A percentile compares a stretch with the other conserved stretches of the same genome.
These are phyloP conservation scores for Rhodomyrtus tomentosa DNA, from an alignment of 345 rosid genomes.

Conservation along the genomic window DNA sequence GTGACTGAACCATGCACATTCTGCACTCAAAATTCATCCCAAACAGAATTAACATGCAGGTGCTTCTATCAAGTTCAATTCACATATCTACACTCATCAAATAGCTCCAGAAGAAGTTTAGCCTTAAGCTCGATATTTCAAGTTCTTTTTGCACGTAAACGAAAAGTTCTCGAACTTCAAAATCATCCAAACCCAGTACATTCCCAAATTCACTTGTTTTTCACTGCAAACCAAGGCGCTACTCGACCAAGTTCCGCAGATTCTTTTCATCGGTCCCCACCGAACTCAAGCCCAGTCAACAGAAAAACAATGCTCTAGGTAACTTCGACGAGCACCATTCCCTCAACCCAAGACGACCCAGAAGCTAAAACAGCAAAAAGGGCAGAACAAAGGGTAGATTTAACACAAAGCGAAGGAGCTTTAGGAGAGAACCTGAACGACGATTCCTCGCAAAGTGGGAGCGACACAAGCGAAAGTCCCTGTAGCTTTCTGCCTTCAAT, in stretches of 20 bases:
- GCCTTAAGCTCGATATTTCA: background rate
- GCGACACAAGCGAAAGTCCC: background rate
- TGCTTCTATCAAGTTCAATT: background rate
- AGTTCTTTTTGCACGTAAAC: background rate
- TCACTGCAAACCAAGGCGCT: background rate
- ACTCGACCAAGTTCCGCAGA: background rate
- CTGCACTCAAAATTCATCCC: background rate
- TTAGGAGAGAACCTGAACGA: background rate
- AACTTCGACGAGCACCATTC: background rate
- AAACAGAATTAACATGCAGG: background rate
- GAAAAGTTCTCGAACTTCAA: background rate
- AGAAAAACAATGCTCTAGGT: background rate
- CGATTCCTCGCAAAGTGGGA: background rate
- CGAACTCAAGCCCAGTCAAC: background rate
- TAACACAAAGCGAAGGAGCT: background rate
- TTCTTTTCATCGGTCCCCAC: background rate
- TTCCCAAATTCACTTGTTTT: background rate
- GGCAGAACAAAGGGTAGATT: background rate
- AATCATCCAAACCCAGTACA: background rate
- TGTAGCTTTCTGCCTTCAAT: background rate
- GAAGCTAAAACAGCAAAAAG: background rate
- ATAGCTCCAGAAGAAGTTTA: background rate
- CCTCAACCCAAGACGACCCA: background rate
- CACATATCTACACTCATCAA: background rate
- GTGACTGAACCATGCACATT: background rate